Conservation (phyloP, 2,329 filamentous ascomycete species). For the Trichoderma sp. region DNA sequence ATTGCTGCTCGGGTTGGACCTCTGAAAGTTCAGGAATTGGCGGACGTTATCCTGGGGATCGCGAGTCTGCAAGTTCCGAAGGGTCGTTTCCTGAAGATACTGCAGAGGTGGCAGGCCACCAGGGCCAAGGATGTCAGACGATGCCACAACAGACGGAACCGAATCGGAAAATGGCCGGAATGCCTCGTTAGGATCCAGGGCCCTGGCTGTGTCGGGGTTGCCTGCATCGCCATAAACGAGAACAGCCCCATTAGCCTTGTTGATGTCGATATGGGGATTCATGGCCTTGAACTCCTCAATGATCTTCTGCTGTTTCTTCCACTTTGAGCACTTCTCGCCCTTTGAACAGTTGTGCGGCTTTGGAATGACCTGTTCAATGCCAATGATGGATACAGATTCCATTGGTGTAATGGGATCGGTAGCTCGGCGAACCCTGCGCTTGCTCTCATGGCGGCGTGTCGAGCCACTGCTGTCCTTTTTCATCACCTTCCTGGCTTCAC, state of each 20-base stretch:
- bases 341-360: conserved; percentile 83
- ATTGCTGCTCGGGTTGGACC: conserved; percentile 45
- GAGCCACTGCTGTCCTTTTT: conserved; percentile 38
- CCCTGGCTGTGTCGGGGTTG: conserved; percentile 64
- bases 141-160: conserved; percentile 81
- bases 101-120: conserved; percentile 60
- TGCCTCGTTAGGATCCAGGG: conserved; percentile 54
- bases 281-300: conserved; percentile 73
- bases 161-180: conserved; percentile 70
- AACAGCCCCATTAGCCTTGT: conserved; percentile 59
- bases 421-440: conserved; percentile 40
- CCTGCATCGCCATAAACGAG: conserved; percentile 77
- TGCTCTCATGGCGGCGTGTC: conserved; percentile 42
- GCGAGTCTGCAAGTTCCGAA: conserved; percentile 66
- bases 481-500: conserved; percentile 47
- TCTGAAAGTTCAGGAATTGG: conserved; percentile 86
- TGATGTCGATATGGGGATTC: conserved; percentile 62
- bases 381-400: conserved; percentile 87
- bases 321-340: conserved; percentile 82
- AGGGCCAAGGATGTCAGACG: conserved; percentile 83
- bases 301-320: conserved; percentile 74
- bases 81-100: conserved; percentile 69
- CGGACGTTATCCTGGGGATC: conserved; percentile 92
- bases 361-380: conserved; percentile 84
- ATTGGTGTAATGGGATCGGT: conserved; percentile 72